These are phyloP conservation scores for Fusarium annulatum DNA, from an alignment of 2,329 filamentous ascomycete species.

Conservation along the genomic window DNA sequence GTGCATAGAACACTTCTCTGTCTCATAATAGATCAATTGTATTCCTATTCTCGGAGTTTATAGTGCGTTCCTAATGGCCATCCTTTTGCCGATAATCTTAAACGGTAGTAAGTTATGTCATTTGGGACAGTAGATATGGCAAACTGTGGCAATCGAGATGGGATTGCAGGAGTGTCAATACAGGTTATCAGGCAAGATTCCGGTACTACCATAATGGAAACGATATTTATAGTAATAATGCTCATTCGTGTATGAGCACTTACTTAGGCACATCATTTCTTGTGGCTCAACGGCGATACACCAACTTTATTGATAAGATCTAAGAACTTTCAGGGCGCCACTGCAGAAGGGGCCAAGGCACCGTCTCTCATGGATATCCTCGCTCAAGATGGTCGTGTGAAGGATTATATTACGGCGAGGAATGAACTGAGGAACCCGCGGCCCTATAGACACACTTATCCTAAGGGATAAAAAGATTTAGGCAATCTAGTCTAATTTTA, in stretches of 20 bases:
- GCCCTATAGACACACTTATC: neutral
- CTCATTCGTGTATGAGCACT: too few species aligned
- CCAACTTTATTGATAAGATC: too few species aligned
- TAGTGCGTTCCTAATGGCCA: accelerated
- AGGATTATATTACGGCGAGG: conserved; percentile 39
- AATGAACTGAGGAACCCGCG: neutral
- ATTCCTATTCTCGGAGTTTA: neutral
- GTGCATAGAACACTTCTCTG: neutral
- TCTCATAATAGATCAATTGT: neutral
- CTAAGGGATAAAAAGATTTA: neutral
- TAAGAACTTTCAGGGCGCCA: conserved; percentile 52
- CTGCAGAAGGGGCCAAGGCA: conserved; percentile 55
- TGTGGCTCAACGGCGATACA: too few species aligned
- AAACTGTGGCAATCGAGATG: neutral
- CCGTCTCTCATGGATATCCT: conserved; percentile 58
- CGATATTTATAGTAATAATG: too few species aligned
- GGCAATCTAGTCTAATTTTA: neutral
- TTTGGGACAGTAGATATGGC: neutral
- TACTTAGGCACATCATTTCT: too few species aligned
- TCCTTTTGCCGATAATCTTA: accelerated
- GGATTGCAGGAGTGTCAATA: neutral
- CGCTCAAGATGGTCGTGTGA: conserved; percentile 37
- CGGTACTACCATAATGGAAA: accelerated
- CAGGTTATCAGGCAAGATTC: neutral
- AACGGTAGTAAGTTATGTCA: neutral